These are phyloP conservation scores for Neltuma alba DNA, from an alignment of 306 rosid species.

Conservation along the genomic window DNA sequence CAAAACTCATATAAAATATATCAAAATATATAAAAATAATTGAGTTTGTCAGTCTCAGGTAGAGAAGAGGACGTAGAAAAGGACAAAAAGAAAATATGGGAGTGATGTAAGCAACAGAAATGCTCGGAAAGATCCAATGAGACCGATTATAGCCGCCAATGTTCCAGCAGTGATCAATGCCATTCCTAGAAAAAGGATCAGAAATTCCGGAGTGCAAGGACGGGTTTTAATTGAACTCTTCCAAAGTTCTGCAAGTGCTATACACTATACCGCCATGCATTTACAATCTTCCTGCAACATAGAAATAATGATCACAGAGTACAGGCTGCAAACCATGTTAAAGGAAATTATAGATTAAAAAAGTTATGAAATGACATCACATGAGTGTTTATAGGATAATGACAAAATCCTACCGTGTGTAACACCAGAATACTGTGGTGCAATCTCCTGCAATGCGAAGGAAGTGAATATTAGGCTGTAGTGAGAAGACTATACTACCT, in stretches of 20 bases:
- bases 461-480: no score
- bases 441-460: constrained; percentile 88
- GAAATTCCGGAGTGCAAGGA: constrained; percentile 12
- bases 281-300: no score
- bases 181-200: no score
- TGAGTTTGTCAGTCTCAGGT: no score
- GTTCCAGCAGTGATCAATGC: constrained; percentile 96
- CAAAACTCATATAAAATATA: no score
- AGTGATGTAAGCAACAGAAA: no score
- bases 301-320: neutral
- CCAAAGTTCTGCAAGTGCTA: constrained; percentile 5
- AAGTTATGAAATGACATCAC: constrained; percentile 10
- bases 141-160: constrained; percentile 78
- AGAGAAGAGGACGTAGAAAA: no score
- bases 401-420: constrained; percentile 64
- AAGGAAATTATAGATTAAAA: constrained; percentile 17
- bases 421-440: constrained; percentile 89
- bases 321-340: constrained; percentile 22
- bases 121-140: constrained; percentile 86
- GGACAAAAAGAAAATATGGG: no score
- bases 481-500: no score
- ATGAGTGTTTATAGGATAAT: constrained; percentile 20
- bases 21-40: no score
- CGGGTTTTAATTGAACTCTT: constrained; percentile 17
- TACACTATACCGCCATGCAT: neutral